Evolutionary conservation across 192 early-diverging fungal genomes (phyloP).

Genomic region (Backusella psychrophila): DNA sequence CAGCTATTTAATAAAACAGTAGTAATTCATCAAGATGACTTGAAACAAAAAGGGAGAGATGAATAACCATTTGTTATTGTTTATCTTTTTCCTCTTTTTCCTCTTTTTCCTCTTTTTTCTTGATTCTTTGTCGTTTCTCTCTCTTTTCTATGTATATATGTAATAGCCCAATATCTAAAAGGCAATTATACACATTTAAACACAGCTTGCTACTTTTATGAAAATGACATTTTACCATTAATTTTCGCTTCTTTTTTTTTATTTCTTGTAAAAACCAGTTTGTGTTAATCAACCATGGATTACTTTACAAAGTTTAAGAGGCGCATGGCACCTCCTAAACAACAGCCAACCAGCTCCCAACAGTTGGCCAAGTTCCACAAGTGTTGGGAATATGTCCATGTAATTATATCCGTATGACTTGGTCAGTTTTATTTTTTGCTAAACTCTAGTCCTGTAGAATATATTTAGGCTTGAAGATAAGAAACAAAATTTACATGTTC

Average conservation of each 20-base stretch:
- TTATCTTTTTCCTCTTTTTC: neutral
- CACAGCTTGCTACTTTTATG: neutral
- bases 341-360: conserved; percentile 55
- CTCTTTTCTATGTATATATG: neutral
- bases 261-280: neutral
- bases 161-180: neutral
- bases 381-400: conserved; percentile 65
- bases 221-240: neutral
- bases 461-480: conserved; percentile 31
- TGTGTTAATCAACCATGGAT: conserved; percentile 41
- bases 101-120: neutral
- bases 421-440: too few species aligned
- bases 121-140: neutral
- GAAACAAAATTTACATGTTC: conserved; percentile 40
- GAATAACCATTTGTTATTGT: too few species aligned
- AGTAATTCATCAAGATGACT: too few species aligned
- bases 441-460: conserved; percentile 14
- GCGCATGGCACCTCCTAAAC: conserved; percentile 58
- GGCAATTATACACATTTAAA: neutral
- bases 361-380: conserved; percentile 70
- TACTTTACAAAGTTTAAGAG: conserved; percentile 69
- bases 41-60: too few species aligned
- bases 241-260: neutral
- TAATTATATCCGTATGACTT: conserved; percentile 19
- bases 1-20: too few species aligned